Evolutionary conservation across 2,329 filamentous ascomycete species (phyloP), one percentile per base, ranked within the genome.

Genomic region (Davidsoniella australis): DNA sequence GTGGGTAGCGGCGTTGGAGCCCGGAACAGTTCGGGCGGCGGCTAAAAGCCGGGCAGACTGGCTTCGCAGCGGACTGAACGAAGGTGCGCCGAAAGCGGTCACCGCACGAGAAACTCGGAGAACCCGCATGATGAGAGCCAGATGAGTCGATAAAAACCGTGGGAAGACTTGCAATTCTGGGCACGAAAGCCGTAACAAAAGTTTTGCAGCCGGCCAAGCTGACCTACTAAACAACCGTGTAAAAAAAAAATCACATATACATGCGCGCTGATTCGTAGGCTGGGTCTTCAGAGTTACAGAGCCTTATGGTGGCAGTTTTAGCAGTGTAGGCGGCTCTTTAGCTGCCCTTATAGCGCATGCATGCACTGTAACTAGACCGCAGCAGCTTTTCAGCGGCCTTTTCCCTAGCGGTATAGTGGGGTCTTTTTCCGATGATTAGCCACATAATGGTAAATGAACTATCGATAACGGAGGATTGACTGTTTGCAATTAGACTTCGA

Each of bases 71-170:
- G 48, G 42, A 29, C 24, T 47, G 17, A 47, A 42, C 14, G 45
- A 48, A 43, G 47, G 39, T 20, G 24, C 47, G 17, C 41, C 48
- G 36, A 36, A 38, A 37, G 39, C 42, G 24, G 43, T 47, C 16
- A 49, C 37, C 17, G 50, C 50, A 36, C 39, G 43, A 23, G 50
- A 49, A 47, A 48, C 38, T 43, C 47, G 50, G 43, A 52, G 26
- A 52, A 49, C 50, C 50, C 50, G 42, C 50, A 52, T 52, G 42
- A 38, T 52, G 39, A 41, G n/a, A 20, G 36, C 23, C n/a, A 26
- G 24, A 17, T 50, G 41, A 16, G 17, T 45, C 17, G 41, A 37
- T 18, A 41, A 23, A 39, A 47, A 49, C 41, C 36, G 23, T 36
- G 44, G 38, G n/a, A 33, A 40, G 29, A 33, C 26, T 37, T 45